Conservation (phyloP, 2,329 filamentous ascomycete genomes). For the Colletotrichum shisoi region DNA sequence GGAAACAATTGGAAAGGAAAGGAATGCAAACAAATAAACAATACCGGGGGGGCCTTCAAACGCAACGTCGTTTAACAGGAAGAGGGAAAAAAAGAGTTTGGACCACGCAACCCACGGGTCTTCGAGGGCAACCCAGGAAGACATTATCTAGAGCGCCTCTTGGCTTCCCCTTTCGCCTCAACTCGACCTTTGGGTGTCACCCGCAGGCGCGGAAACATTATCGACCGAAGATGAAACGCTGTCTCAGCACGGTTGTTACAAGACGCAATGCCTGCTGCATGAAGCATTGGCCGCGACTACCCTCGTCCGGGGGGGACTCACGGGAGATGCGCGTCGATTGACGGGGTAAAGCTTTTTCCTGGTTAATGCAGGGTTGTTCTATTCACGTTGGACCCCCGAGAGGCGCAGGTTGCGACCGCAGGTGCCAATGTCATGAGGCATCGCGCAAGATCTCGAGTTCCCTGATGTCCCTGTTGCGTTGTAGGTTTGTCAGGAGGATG, state of each 20-base stretch:
- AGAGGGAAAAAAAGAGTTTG: conserved; percentile 25
- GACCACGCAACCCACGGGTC: neutral
- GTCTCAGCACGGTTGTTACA: conserved; percentile 35
- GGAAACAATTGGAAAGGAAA: conserved; percentile 23
- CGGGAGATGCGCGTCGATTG: conserved; percentile 26
- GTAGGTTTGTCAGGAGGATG: neutral
- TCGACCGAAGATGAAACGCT: conserved; percentile 34
- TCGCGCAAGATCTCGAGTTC: neutral
- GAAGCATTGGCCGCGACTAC: conserved; percentile 33
- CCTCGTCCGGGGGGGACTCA: neutral
- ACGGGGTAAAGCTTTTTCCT: conserved; percentile 20
- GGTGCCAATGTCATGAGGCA: conserved; percentile 7
- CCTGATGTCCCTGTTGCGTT: neutral
- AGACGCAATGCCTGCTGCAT: conserved; percentile 28
- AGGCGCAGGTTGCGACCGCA: conserved; percentile 2
- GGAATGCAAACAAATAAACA: conserved; percentile 38
- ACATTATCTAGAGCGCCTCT: conserved; percentile 29
- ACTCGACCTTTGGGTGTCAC: conserved; percentile 13
- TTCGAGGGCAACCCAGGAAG: neutral
- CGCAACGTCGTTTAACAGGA: conserved; percentile 32
- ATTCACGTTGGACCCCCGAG: conserved; percentile 4
- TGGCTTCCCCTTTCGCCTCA: conserved; percentile 9
- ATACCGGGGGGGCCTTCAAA: conserved; percentile 9
- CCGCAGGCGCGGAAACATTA: conserved; percentile 33
- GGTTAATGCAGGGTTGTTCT: conserved; percentile 26